A percentile compares a stretch with the other conserved stretches of the same genome.
These are phyloP conservation scores for Allantophomopsis cytisporea DNA, from an alignment of 2,329 filamentous ascomycete genomes.

Conservation along the genomic window DNA sequence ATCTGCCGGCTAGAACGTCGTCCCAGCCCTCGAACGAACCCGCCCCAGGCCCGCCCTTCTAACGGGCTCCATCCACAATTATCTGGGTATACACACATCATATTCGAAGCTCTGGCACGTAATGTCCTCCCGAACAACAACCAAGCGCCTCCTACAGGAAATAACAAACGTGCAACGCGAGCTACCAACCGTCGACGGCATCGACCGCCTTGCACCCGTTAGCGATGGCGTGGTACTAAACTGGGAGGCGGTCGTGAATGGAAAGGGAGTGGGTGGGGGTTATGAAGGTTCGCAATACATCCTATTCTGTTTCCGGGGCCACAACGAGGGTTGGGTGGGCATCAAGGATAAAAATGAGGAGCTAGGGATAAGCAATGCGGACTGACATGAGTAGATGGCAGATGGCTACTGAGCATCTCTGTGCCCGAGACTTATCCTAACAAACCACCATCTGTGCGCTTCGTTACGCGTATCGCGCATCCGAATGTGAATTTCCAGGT, in stretches of 20 bases:
- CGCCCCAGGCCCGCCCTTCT: no score
- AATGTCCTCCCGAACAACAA: conserved; percentile 25
- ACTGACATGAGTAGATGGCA: conserved; percentile 33
- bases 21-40: no score
- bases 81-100: no score
- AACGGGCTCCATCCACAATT: no score
- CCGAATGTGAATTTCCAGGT: conserved; percentile 57
- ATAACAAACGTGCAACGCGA: conserved; percentile 20
- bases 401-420: conserved; percentile 69
- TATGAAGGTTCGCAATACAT: conserved; percentile 19
- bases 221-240: conserved; percentile 35
- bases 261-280: conserved; percentile 35
- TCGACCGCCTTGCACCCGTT: conserved; percentile 39
- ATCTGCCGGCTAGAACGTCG: no score
- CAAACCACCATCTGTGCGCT: conserved; percentile 62
- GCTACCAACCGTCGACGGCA: conserved; percentile 22
- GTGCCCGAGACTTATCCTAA: conserved; percentile 72
- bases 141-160: conserved; percentile 39
- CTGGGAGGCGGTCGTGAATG: conserved; percentile 49
- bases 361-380: neutral
- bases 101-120: no score
- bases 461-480: conserved; percentile 76
- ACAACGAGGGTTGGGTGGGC: no score
- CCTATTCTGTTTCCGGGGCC: no score
- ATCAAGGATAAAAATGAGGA: no score